A percentile compares a stretch with the other conserved stretches of the same genome.
phyloP scores from a whole-genome alignment of 2,329 filamentous ascomycete genomes.

The Cladophialophora bantiana region DNA sequence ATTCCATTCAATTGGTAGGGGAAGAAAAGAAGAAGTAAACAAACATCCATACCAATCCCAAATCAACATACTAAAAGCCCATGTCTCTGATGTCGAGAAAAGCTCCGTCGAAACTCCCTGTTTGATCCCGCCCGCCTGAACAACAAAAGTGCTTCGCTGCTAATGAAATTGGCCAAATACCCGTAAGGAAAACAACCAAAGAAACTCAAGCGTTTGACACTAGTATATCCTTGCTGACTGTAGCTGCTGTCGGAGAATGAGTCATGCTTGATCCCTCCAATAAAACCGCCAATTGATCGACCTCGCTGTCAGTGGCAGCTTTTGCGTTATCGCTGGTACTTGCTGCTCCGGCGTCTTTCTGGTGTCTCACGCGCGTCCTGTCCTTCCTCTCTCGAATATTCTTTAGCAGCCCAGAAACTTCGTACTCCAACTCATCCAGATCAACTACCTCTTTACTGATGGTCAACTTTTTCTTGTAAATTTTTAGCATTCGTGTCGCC shows the following conservation, averaged over 20 bases:
- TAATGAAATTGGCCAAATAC: neutral
- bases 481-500: slow-evolving; percentile 62
- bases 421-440: slow-evolving; percentile 62
- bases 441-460: slow-evolving; percentile 54
- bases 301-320: slow-evolving; percentile 28
- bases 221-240: slow-evolving; percentile 9
- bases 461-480: slow-evolving; percentile 64
- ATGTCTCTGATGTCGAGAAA: neutral
- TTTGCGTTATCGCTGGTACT: slow-evolving; percentile 20
- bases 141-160: neutral
- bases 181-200: neutral
- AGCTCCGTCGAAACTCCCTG: neutral
- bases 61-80: neutral
- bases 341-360: neutral
- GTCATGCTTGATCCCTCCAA: slow-evolving; percentile 30
- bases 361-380: neutral
- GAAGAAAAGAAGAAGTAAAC: neutral
- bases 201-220: slow-evolving; percentile 3
- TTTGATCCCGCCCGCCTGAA: neutral
- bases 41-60: neutral
- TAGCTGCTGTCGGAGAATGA: slow-evolving; percentile 16
- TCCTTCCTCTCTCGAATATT: slow-evolving; percentile 50
- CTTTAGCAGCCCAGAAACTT: slow-evolving; percentile 59
- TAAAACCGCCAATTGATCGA: slow-evolving; percentile 32
- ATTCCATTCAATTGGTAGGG: neutral